Conservation (phyloP, 495 filamentous ascomycete genomes). For the Hamigera avellanea region DNA sequence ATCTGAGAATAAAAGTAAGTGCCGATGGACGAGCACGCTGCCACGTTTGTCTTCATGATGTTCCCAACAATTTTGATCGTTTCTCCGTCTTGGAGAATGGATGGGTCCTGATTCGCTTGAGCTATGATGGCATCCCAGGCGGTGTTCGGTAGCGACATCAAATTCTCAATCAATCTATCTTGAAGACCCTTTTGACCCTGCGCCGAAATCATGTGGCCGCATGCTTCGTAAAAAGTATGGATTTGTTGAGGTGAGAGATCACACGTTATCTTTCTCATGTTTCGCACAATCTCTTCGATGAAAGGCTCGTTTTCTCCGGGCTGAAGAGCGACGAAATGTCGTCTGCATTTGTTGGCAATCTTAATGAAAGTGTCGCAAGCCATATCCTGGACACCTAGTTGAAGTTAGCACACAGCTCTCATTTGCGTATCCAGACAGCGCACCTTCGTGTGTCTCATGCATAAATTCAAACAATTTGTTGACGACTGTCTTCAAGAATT, state of each 20-base stretch:
- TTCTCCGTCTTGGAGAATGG: constrained; percentile 76
- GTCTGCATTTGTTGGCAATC: constrained; percentile 94
- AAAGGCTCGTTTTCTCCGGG: constrained; percentile 92
- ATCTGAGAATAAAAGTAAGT: constrained; percentile 99
- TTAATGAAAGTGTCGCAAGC: constrained; percentile 99
- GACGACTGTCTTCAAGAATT: constrained; percentile 98
- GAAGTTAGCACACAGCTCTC: constrained; percentile 15
- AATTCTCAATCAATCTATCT: constrained; percentile 78
- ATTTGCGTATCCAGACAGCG: constrained; percentile 8
- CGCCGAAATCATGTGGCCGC: constrained; percentile 97
- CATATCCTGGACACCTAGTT: constrained; percentile 92
- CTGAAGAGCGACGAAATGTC: constrained; percentile 93
- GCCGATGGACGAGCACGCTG: constrained; percentile 89
- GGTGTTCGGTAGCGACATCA: constrained; percentile 86
- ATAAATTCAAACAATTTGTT: constrained; percentile 99
- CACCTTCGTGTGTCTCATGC: constrained; percentile 98
- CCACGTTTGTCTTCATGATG: constrained; percentile 99
- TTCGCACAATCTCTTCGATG: constrained; percentile 96
- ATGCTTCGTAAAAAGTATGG: constrained; percentile 98
- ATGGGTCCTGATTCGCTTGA: constrained; percentile 67
- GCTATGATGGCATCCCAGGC: constrained; percentile 94
- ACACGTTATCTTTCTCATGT: constrained; percentile 85
- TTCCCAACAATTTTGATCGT: constrained; percentile 98
- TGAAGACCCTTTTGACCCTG: constrained; percentile 88
- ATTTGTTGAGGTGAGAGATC: constrained; percentile 94